Percentiles rank a stretch among this genome's conserved stretches.
Evolutionary conservation across 2,329 filamentous ascomycete genomes (phyloP).

Genomic region (Paecilomyces sp.): DNA sequence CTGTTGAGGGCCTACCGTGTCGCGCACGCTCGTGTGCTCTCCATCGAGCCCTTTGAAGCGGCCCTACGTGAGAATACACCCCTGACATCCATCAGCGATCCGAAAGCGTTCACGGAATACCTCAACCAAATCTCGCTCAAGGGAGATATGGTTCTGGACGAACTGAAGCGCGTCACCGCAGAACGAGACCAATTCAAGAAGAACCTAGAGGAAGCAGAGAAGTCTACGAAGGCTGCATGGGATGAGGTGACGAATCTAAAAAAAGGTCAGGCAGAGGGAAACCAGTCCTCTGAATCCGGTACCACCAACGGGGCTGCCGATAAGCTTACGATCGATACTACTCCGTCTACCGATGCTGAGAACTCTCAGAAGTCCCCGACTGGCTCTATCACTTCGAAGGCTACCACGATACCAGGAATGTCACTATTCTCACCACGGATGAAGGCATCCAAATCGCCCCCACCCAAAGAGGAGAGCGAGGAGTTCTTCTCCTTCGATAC

Average conservation of each 20-base stretch:
- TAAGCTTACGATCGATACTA: constrained; percentile 7
- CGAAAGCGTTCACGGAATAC: constrained; percentile 79
- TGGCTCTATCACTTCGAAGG: constrained; percentile 23
- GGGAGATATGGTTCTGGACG: constrained; percentile 87
- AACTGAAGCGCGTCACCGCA: constrained; percentile 76
- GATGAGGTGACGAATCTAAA: constrained; percentile 58
- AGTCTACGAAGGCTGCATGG: constrained; percentile 53
- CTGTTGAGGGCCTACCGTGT: constrained; percentile 85
- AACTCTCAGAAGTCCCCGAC: constrained; percentile 22
- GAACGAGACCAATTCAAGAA: constrained; percentile 77
- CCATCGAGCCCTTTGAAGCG: constrained; percentile 90
- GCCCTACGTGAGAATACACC: constrained; percentile 88
- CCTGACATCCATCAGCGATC: constrained; percentile 78
- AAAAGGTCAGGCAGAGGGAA: constrained; percentile 22
- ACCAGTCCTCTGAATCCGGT: constrained; percentile 24
- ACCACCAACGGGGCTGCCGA: constrained; percentile 19
- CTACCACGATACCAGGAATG: constrained; percentile 23
- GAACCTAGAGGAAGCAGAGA: constrained; percentile 63
- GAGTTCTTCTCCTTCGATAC: constrained; percentile 92
- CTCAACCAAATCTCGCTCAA: constrained; percentile 79
- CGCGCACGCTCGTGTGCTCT: constrained; percentile 76
- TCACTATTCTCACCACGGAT: constrained; percentile 32
- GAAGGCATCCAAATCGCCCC: constrained; percentile 23
- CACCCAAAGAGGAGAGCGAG: constrained; percentile 42
- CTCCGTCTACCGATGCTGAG: constrained; percentile 8